Percentiles rank a stretch among this genome's conserved stretches.
phyloP scores from a whole-genome alignment of 495 filamentous ascomycete species.

The Podospora pseudopauciseta region DNA sequence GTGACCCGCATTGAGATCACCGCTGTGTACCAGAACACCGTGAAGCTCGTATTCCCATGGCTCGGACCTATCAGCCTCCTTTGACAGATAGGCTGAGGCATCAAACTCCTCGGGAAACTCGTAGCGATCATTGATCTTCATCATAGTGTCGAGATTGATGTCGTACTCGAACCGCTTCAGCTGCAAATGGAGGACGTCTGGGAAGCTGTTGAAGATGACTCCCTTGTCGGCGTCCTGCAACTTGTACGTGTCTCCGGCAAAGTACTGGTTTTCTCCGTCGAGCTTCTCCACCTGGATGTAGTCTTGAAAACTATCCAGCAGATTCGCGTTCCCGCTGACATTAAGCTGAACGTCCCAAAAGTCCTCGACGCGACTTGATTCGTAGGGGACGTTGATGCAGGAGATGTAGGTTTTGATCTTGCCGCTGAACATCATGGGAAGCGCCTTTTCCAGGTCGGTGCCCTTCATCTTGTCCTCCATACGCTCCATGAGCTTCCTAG shows the following conservation, averaged over 20 bases:
- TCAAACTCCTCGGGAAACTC: constrained; percentile 95
- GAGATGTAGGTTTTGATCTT: constrained; percentile 98
- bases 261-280: constrained; percentile 98
- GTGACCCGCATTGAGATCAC: constrained; percentile 95
- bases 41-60: constrained; percentile 89
- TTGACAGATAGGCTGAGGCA: constrained; percentile 79
- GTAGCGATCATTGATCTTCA: constrained; percentile 98
- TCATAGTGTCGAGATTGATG: constrained; percentile 91
- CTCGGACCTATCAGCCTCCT: constrained; percentile 82
- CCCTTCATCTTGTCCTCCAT: constrained; percentile 98
- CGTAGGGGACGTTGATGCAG: constrained; percentile 96
- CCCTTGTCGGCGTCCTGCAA: constrained; percentile 96
- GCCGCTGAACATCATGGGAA: constrained; percentile 87
- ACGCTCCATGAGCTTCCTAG: constrained; percentile 91
- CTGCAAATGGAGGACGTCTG: constrained; percentile 90
- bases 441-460: constrained; percentile 86
- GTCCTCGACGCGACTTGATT: constrained; percentile 90
- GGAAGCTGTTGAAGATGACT: constrained; percentile 94
- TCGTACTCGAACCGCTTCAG: constrained; percentile 99
- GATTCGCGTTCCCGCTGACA: constrained; percentile 84
- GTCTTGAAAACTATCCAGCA: constrained; percentile 92
- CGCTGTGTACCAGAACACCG: constrained; percentile 93
- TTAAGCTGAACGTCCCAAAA: constrained; percentile 99
- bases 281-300: constrained; percentile 95
- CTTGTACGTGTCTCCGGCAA: constrained; percentile 79